Evolutionary conservation across 106 monocot species (phyloP), one percentile per base, ranked within the genome.

Genomic region (Phalaenopsis aphrodite): DNA sequence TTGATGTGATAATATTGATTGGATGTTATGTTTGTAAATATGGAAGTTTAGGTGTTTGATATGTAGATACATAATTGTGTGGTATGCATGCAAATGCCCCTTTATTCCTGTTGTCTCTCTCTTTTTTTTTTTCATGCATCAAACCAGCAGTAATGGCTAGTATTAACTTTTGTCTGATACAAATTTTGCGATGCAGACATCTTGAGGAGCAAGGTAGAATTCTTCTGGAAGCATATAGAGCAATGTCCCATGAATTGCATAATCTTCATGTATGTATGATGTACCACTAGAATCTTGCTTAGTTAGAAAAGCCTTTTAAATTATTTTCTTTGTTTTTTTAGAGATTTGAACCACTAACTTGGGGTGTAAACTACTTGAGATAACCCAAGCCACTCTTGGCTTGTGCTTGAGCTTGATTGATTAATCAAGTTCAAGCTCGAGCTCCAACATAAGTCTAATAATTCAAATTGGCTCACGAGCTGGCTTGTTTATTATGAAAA

Each of bases 231-330:
- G 48, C 90, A 21, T 94, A 97, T 79, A 85, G 91, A 30, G 83
- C 88, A 55, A 88, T 97, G 86, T 92, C 94, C 18, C 96, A 92
- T 84, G 96, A 97, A 67, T 85, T 92, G 73, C 91, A 92, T 85
- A 84, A n/a, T 39, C 90, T 96, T 85, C 91, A 91, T 87, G 96
- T 93, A 75, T 8, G 45, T 61, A 8, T 19, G 45, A 79, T 41
- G 36, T 64, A 10, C 55, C 5, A n/a, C 55, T 77, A 56, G 5
- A 56, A 39, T 47, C 76, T 1, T 55, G 47, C 17, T 65, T 15
- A 69, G 39, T 65, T 39, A 46, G 3, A 61, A 45, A 39, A 5
- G 24, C 69, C 39, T 69, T 36, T 9, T 69, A 8, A 69, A 17
- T 24, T 81, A 12, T 64, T 61, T 61, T 61, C 8, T 61, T 61